phyloP scores from a whole-genome alignment of 1,284 basidiomycete species.

The Pseudozyma hubeiensis region DNA sequence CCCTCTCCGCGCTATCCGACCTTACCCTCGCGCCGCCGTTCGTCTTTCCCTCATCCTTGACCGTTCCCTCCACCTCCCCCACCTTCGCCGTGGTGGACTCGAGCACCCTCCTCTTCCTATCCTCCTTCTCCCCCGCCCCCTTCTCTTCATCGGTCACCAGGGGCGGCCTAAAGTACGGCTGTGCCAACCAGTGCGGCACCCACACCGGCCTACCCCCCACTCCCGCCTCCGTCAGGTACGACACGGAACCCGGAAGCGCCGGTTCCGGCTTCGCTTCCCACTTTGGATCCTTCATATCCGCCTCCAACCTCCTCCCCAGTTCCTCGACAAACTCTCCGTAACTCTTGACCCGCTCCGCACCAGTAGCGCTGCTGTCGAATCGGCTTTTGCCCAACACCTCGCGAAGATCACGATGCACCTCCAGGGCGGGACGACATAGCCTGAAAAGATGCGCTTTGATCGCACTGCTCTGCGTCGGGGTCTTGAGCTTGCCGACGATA shows the following conservation, averaged over 20 bases:
- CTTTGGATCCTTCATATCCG: conserved; percentile 67
- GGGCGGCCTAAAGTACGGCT: conserved; percentile 81
- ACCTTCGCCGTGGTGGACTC: conserved; percentile 4
- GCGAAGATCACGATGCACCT: conserved; percentile 78
- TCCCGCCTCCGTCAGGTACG: conserved; percentile 56
- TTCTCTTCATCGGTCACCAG: conserved; percentile 17
- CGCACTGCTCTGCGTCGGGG: conserved; percentile 79
- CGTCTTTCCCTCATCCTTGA: background rate
- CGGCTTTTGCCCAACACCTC: conserved; percentile 74
- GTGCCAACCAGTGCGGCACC: conserved; percentile 84
- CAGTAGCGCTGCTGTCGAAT: conserved; percentile 52
- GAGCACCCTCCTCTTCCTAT: conserved; percentile 6
- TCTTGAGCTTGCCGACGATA: conserved; percentile 80
- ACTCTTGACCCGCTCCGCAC: conserved; percentile 72
- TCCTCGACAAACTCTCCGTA: conserved; percentile 76
- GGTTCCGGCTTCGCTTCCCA: conserved; percentile 23
- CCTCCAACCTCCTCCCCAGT: conserved; percentile 78
- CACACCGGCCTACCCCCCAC: conserved; percentile 70
- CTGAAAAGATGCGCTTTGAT: conserved; percentile 95
- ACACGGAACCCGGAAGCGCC: conserved; percentile 26
- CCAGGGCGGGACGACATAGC: conserved; percentile 82
- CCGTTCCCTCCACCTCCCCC: conserved; percentile 4
- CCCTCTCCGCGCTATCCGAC: conserved; percentile 10
- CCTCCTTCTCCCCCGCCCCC: conserved; percentile 3
- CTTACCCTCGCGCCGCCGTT: conserved; percentile 7